Evolutionary conservation across 139 green algal genomes (phyloP), one percentile per base, ranked within the genome.

Genomic region (Tetradesmus lagerheimii): DNA sequence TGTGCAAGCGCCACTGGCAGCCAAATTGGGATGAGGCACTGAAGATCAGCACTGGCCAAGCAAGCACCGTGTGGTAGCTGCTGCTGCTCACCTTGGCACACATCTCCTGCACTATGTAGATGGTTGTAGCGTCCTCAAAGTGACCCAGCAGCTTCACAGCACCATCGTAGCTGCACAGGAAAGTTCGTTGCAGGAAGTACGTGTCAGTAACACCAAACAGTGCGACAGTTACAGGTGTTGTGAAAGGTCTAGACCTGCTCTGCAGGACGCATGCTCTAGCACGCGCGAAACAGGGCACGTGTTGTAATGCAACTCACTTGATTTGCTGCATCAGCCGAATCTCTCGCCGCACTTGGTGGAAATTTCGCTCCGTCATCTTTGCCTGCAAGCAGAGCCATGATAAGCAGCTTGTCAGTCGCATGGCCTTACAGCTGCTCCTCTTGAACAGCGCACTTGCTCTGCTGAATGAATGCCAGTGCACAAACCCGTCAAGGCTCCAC

Each of bases 51-150:
- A 62, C 47, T 23, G 47, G 47, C 47, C 12, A 62, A 62, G 47
- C 47, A 62, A 62, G 47, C 12, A 62, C 47, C 18, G 1, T 2
- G 12, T 62, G 47, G 20, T 71, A 78, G 31, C 82, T 12, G 35
- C 38, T 39, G 11, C 29, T 39, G 41, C 80, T 38, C 67, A 91
- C 89, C 83, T 92, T 94, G 41, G 85, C 90, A 85, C 89, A 91
- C 71, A 84, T 78, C 76, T 91, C 87, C 85, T 92, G 89, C 15
- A 94, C 89, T 3, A 95, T 57, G 76, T 95, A 95, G 50, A 93
- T 93, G 20, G 85, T 91, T 9, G 89, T 85, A 2, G 38, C 39
- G 79, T 95, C 91, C 78, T 95, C 90, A 90, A 95, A 95, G 41
- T 86, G 83, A 1, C 89, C 92, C 35, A 86, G 86, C 34, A 95